Evolutionary conservation across 306 rosid species (phyloP), one percentile per base, ranked within the genome.

Genomic region (Spatholobus suberectus): DNA sequence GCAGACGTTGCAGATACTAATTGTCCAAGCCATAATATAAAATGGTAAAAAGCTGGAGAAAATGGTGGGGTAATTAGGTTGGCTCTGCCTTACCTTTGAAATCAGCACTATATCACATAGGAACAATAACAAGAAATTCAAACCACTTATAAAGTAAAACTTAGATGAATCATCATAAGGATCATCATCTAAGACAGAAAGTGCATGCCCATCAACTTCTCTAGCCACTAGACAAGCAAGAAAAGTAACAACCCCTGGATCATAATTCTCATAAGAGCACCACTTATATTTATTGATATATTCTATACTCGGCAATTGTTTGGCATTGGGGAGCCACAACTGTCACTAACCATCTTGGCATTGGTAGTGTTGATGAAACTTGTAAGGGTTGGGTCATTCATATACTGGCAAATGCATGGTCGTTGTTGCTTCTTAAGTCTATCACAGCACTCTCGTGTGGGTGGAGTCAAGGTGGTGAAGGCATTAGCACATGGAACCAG

Each of bases 291-390:
- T 2, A 26, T 24, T 24, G 13, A 55, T 55, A 55, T 5, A 23
- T 3, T 20, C 1, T 12, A 24, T 0, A 26, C n/a, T 12, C 4
- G 27, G 21, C 68, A 61, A 61, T 61, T 27, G 40, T 29, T 27
- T 5, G 68, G 68, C 68, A 61, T 27, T 13, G 68, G 68, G 10
- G 57, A 70, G 57, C 75, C 75, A 70, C 75, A 70, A 14, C 0
- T 12, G 58, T 70, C 75, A 44, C 57, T 70, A 44, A 70, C 57
- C 75, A 43, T 43, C 58, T 70, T 70, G 14, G 75, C 75, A 70
- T 70, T 70, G 57, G 75, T 8, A 6, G 58, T 70, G 58, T 70
- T 44, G 23, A 70, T 70, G 37, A 70, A 44, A 13, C 6, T 15
- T 4, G 0, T 3, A 7, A 70, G 57, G 4, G 75, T 26, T 24